Base-by-base conservation (phyloP, 192 early-diverging fungal species). In the Geranomyces michiganensis region DNA sequence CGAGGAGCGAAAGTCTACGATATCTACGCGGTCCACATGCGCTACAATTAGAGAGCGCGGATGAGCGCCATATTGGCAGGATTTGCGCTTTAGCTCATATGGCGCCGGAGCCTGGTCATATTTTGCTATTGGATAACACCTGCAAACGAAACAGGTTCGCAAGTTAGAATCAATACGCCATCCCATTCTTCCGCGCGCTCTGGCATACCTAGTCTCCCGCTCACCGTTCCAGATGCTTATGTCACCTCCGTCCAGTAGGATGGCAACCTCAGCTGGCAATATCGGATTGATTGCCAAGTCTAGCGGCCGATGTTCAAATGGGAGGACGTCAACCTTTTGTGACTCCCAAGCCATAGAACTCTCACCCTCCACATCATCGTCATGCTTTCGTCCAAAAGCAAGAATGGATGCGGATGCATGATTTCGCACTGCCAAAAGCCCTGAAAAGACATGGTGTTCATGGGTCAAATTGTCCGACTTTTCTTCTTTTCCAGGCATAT, bases 281-380 rank as follows among this genome's bases (percentile, higher is more conserved):
- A 44, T 41, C n/a, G 72, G 65, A 62, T 60, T 73, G 64, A 65
- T 56, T 22, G 62, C 65, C 22, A 73, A 53, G 56, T 67, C 29
- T 10, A 65, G 21, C n/a, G 72, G 72, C n/a, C 72, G 62, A 53
- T 53, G 51, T 15, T 53, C 51, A 26, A 53, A 53, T 53, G 51
- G 51, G 3, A 53, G 7, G 7, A 53, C 51, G 24, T 53, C 51
- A 3, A 53, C 51, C 51, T 9, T 26, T 26, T 26, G 19, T 26
- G 51, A n/a, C 7, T 53, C 51, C 51, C 51, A 53, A 2, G 36
- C 36, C 5, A 10, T 10, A 41, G 36, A 3, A 41, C 3, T 41
- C 36, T 41, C 36, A 41, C 15, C 51, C 4, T 53, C 51, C 51
- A 17, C 24, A 53, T 47, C 46, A 47, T 26, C 3, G 51, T 53